Percentiles rank a stretch among this genome's conserved stretches.
phyloP scores from a whole-genome alignment of 2,329 filamentous ascomycete genomes.

The Calonectria henricotiae region DNA sequence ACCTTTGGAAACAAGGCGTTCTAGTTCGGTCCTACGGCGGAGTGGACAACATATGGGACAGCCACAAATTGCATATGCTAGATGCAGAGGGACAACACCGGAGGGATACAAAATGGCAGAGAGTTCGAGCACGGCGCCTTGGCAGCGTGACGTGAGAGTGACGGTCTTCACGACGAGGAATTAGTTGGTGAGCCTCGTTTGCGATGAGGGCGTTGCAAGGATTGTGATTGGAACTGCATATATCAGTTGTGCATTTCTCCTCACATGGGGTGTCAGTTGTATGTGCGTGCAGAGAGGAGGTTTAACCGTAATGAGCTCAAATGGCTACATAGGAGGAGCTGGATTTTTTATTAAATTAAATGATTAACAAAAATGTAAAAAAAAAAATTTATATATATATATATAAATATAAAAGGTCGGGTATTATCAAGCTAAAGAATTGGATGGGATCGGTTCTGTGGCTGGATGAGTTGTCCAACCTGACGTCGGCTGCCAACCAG shows the following conservation, averaged over 20 bases:
- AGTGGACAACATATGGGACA: background rate
- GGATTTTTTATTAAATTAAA: background rate
- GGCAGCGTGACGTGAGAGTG: background rate
- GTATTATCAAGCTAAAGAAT: background rate
- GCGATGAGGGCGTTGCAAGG: background rate
- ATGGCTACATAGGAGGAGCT: background rate
- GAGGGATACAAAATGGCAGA: constrained; percentile 14
- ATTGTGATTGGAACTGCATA: constrained; percentile 4
- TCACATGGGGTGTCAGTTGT: constrained; percentile 5
- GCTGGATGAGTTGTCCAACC: constrained; percentile 29
- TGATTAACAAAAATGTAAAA: no score
- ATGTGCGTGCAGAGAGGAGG: constrained; percentile 1
- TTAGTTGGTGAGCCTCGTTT: background rate
- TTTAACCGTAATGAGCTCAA: background rate
- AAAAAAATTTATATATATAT: background rate
- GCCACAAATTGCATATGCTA: constrained; percentile 6
- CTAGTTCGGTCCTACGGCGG: background rate
- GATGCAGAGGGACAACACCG: constrained; percentile 13
- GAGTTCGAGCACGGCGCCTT: background rate
- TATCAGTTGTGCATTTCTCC: background rate
- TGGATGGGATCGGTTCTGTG: background rate
- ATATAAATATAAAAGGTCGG: background rate
- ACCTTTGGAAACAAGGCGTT: constrained; percentile 16
- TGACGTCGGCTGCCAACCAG: background rate
- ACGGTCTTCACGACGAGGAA: constrained; percentile 17